Percentiles rank a stretch among this genome's conserved stretches.
phyloP scores from a whole-genome alignment of 1,284 basidiomycete genomes.

The Thelephora terrestris region DNA sequence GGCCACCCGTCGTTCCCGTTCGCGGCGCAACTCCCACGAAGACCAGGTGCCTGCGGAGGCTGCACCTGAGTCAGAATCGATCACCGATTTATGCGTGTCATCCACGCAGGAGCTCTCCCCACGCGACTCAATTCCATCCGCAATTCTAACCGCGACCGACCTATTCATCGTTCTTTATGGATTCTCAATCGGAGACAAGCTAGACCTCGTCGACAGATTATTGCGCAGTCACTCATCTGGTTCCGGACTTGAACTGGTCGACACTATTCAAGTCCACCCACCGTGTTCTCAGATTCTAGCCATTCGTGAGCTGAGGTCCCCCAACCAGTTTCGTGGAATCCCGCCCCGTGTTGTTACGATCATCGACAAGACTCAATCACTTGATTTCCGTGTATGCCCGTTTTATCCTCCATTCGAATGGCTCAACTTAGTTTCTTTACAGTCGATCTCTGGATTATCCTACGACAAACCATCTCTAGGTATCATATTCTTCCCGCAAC shows the following conservation, averaged over 20 bases:
- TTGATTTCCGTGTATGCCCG: constrained; percentile 36
- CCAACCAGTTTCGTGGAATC: constrained; percentile 10
- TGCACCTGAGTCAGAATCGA: constrained; percentile 7
- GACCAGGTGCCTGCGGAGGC: constrained; percentile 1
- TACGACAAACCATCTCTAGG: constrained; percentile 46
- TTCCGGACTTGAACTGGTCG: constrained; percentile 3
- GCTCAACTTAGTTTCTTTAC: constrained; percentile 33
- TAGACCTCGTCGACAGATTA: constrained; percentile 45
- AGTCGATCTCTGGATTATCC: constrained; percentile 30
- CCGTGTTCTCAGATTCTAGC: constrained; percentile 9
- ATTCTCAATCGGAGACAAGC: constrained; percentile 41
- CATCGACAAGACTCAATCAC: constrained; percentile 40
- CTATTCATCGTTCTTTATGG: constrained; percentile 59
- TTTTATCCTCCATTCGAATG: constrained; percentile 20
- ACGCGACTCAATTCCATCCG: constrained; percentile 9
- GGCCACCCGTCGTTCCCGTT: constrained; percentile 1
- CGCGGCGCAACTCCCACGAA: background rate
- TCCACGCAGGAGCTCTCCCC: constrained; percentile 1
- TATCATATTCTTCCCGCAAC: constrained; percentile 50
- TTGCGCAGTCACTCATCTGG: constrained; percentile 21
- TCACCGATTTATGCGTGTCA: constrained; percentile 10
- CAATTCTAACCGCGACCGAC: constrained; percentile 27
- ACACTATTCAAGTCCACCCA: background rate
- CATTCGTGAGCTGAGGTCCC: constrained; percentile 14
- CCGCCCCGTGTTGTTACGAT: constrained; percentile 30